A percentile compares a stretch with the other conserved stretches of the same genome.
Conservation (phyloP, 345 rosid species). For the Toxicodendron radicans region DNA sequence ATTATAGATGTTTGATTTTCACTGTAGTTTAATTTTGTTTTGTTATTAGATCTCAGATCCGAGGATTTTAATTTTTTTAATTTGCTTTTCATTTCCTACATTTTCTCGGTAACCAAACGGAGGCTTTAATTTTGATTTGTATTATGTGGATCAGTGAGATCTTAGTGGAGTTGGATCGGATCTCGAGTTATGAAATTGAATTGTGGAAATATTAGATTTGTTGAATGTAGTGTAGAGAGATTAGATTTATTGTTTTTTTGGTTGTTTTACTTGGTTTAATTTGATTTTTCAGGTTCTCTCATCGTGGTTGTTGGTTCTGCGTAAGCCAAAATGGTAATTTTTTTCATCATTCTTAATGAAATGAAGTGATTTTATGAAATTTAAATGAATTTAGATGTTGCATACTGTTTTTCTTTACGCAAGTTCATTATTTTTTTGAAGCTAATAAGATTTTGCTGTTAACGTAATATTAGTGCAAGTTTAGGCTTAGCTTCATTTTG, state of each 20-base stretch:
- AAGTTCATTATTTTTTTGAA: neutral
- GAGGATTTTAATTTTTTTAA: neutral
- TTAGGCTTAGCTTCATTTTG: neutral
- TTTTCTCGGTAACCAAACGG: too few species aligned
- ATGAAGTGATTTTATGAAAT: too few species aligned
- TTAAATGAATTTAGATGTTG: neutral
- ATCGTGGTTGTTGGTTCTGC: neutral
- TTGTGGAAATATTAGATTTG: neutral
- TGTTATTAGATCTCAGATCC: conserved; percentile 14
- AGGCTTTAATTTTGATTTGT: neutral
- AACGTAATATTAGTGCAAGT: neutral
- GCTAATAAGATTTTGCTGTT: neutral
- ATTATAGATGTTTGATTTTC: neutral
- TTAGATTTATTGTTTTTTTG: neutral
- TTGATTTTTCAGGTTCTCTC: too few species aligned
- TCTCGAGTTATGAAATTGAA: conserved; percentile 8
- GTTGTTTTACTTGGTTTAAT: too few species aligned
- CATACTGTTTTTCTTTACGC: neutral
- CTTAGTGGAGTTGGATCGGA: conserved; percentile 5
- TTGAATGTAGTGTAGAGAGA: neutral
- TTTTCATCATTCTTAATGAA: neutral
- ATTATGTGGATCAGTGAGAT: neutral
- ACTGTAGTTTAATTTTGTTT: neutral
- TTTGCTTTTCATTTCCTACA: too few species aligned
- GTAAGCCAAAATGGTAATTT: neutral